These are phyloP conservation scores for Sporobolomyces phaffii DNA, from an alignment of 768 basidiomycete genomes.

Conservation along the genomic window DNA sequence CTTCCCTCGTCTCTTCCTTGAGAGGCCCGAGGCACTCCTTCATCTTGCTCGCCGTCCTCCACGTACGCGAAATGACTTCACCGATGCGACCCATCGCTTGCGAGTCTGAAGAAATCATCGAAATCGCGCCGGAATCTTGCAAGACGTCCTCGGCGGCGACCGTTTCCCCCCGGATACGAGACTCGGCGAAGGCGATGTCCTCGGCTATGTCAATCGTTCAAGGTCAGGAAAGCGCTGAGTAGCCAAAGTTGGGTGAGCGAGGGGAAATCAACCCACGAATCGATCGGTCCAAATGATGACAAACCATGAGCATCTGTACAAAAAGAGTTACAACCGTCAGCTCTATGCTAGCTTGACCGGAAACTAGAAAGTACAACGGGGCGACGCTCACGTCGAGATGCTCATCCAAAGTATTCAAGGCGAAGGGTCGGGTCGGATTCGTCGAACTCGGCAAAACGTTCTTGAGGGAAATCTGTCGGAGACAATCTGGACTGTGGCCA, in stretches of 20 bases:
- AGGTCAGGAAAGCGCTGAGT: not conserved
- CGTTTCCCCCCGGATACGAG: conserved; percentile 91
- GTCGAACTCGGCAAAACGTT: conserved; percentile 95
- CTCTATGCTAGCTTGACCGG: too few relatives aligned
- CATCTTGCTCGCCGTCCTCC: conserved; percentile 97
- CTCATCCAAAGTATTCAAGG: conserved; percentile 86
- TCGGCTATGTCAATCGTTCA: conserved; percentile 54
- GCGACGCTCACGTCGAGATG: conserved; percentile 74
- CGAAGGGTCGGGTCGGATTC: conserved; percentile 89
- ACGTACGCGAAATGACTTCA: conserved; percentile 84
- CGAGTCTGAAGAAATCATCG: conserved; percentile 92
- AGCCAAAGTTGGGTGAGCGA: not conserved
- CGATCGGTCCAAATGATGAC: conserved; percentile 82
- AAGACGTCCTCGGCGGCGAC: conserved; percentile 91
- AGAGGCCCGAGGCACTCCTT: conserved; percentile 70
- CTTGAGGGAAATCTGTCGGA: too few relatives aligned
- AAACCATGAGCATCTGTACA: conserved; percentile 96
- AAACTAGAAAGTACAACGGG: not conserved
- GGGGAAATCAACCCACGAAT: conserved; percentile 7
- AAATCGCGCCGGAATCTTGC: conserved; percentile 65
- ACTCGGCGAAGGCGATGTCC: conserved; percentile 92
- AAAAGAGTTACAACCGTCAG: not conserved
- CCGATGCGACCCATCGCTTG: conserved; percentile 97
- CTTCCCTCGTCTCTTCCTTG: conserved; percentile 57
- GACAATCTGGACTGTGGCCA: too few relatives aligned